phyloP scores from a whole-genome alignment of 306 rosid genomes.

The Neltuma alba region DNA sequence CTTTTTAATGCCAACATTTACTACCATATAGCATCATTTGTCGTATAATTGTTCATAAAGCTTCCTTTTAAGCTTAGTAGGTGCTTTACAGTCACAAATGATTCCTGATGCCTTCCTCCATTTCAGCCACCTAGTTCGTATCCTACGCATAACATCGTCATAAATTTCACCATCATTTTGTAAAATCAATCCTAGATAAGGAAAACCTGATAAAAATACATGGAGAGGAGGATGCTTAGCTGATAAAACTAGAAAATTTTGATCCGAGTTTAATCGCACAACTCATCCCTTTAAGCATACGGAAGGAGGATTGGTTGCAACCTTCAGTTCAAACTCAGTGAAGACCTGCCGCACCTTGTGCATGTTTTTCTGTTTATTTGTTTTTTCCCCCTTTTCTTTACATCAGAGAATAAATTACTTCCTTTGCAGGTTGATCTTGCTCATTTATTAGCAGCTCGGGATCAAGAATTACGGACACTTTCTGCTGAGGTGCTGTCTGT shows the following conservation, averaged over 20 bases:
- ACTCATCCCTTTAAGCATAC: constrained; percentile 21
- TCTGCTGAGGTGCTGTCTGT: constrained; percentile 82
- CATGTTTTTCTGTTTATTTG: not conserved
- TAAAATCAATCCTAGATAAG: not conserved
- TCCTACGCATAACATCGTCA: not conserved
- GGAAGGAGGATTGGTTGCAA: constrained; percentile 13
- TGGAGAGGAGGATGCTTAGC: not conserved
- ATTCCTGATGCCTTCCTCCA: not conserved
- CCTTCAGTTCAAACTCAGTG: not conserved
- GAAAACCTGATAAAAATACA: not conserved
- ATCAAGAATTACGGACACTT: constrained; percentile 93
- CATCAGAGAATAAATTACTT: constrained; percentile 17
- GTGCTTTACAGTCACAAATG: not conserved
- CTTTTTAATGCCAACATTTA: not conserved
- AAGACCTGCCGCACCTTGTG: not conserved
- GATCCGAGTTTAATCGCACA: not conserved
- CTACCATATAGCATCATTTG: not conserved
- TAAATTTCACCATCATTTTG: not conserved
- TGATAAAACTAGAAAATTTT: not conserved
- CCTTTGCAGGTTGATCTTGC: constrained; percentile 96
- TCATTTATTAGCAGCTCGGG: constrained; percentile 94
- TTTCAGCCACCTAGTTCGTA: not conserved
- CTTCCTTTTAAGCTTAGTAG: not conserved
- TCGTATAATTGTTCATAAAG: not conserved
- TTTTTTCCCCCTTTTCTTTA: not conserved